A percentile compares a stretch with the other conserved stretches of the same genome.
These are phyloP conservation scores for Kwoniella mangroviensis DNA, from an alignment of 768 basidiomycete species.

Conservation along the genomic window DNA sequence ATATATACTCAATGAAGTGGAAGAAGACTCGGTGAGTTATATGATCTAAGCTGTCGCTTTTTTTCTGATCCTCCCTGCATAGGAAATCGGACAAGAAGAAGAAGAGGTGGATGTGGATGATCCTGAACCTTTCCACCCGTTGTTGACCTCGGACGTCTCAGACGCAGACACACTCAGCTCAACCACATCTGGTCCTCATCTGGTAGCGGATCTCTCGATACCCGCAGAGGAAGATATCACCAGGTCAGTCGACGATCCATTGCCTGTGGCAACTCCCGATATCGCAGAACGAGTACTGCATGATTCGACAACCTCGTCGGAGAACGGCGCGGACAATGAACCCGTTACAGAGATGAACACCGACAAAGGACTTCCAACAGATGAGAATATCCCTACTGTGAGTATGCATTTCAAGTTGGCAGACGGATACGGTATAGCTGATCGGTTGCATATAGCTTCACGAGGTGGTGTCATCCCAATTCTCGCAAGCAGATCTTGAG, in stretches of 20 bases:
- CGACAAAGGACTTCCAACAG: neutral
- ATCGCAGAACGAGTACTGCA: neutral
- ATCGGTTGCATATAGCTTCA: too few species aligned
- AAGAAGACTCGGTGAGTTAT: neutral
- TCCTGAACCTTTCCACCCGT: neutral
- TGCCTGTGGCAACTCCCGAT: neutral
- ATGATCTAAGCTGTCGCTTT: neutral
- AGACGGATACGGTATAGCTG: too few species aligned
- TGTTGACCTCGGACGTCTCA: neutral
- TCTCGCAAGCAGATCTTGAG: too few species aligned
- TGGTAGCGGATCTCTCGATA: too few species aligned
- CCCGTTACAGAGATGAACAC: neutral
- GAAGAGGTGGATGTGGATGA: neutral
- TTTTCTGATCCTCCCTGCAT: neutral
- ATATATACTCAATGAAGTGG: neutral
- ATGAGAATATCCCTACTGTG: neutral
- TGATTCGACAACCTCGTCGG: neutral
- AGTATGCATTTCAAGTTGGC: too few species aligned
- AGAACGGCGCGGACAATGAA: neutral
- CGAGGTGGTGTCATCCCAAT: too few species aligned
- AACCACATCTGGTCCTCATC: too few species aligned
- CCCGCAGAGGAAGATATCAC: too few species aligned
- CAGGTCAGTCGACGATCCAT: neutral
- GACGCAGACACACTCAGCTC: neutral
- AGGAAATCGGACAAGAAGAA: neutral